Evolutionary conservation across 805 yeast genomes (phyloP).

Genomic region (Priceomyces carsonii): DNA sequence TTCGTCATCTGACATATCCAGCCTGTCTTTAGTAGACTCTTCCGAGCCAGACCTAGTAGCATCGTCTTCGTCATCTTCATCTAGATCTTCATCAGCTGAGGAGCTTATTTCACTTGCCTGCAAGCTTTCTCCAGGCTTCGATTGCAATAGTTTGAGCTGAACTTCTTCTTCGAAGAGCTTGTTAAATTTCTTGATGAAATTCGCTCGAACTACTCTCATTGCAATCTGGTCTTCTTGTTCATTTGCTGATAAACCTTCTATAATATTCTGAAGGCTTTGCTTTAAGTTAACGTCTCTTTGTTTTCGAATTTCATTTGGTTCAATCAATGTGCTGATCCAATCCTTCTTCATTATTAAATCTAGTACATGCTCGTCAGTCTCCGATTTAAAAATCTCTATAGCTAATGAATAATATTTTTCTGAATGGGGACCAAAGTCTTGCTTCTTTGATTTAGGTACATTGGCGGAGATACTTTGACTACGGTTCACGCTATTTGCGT

Average conservation of each 20-base stretch:
- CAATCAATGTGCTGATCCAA: slow-evolving; percentile 19
- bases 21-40: slow-evolving; percentile 17
- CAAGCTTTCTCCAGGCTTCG: slow-evolving; percentile 2
- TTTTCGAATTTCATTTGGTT: slow-evolving; percentile 6
- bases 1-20: slow-evolving; percentile 24
- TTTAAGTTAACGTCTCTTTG: slow-evolving; percentile 8
- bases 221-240: slow-evolving; percentile 9
- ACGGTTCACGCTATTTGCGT: slow-evolving; percentile 1
- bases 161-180: slow-evolving; percentile 10
- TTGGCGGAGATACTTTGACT: background rate
- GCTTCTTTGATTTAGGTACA: slow-evolving; percentile 48
- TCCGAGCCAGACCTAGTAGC: no score
- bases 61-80: slow-evolving; percentile 23
- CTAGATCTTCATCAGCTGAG: slow-evolving; percentile 8
- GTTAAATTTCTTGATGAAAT: slow-evolving; percentile 9
- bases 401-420: slow-evolving; percentile 67
- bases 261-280: slow-evolving; percentile 10
- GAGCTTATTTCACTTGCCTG: slow-evolving; percentile 4
- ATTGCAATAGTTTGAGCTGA: slow-evolving; percentile 1
- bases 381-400: slow-evolving; percentile 57
- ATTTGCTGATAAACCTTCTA: slow-evolving; percentile 9
- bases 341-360: slow-evolving; percentile 22
- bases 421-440: slow-evolving; percentile 72
- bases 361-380: slow-evolving; percentile 42
- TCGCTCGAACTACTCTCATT: slow-evolving; percentile 5